These are phyloP conservation scores for Collariella sp. DNA, from an alignment of 495 filamentous ascomycete species.

Conservation along the genomic window DNA sequence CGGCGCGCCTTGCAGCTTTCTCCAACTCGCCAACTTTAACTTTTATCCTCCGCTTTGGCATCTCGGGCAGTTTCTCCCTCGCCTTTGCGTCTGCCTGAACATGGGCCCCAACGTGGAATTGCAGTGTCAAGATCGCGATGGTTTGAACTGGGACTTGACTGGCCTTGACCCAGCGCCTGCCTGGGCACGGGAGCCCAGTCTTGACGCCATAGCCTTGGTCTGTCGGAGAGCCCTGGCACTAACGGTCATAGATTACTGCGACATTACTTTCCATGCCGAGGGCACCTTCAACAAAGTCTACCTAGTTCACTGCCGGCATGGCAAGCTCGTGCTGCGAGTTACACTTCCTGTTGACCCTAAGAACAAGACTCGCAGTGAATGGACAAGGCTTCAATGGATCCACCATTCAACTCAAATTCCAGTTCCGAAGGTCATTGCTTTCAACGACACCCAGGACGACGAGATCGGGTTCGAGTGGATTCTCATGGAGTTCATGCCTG, in stretches of 20 bases:
- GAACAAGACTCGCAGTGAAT: background rate
- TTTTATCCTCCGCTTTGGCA: too few species aligned
- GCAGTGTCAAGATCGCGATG: background rate
- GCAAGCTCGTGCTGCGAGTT: constrained; percentile 22
- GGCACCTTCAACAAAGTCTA: constrained; percentile 24
- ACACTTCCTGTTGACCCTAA: background rate
- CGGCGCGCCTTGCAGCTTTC: too few species aligned
- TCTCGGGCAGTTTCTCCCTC: background rate
- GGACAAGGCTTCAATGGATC: constrained; percentile 34
- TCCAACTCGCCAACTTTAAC: too few species aligned
- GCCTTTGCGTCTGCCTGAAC: too few species aligned
- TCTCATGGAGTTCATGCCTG: constrained; percentile 29
- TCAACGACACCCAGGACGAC: constrained; percentile 29
- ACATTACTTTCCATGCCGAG: constrained; percentile 11
- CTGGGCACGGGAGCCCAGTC: constrained; percentile 14
- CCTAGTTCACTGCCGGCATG: background rate
- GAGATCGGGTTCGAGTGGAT: constrained; percentile 43
- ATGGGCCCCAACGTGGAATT: background rate
- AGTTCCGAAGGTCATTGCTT: constrained; percentile 34
- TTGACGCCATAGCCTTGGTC: constrained; percentile 8
- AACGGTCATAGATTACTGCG: constrained; percentile 5
- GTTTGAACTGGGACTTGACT: background rate
- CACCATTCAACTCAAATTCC: constrained; percentile 29
- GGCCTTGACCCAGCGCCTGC: background rate
- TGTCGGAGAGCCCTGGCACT: constrained; percentile 12